Percentiles rank a stretch among this genome's conserved stretches.
Conservation (phyloP, 83 land plant species). For the Picea abies region DNA sequence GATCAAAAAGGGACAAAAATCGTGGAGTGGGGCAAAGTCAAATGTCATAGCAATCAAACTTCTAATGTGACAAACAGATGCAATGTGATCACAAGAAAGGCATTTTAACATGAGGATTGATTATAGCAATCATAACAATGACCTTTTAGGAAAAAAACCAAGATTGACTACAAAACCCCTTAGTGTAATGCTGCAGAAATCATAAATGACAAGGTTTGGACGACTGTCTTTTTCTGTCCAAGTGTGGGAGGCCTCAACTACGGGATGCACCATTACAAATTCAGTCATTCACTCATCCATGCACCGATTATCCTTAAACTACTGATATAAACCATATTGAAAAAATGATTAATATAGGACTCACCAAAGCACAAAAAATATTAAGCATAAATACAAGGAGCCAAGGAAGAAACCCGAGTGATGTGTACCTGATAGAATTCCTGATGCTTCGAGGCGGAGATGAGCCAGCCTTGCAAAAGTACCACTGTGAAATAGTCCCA, state of each 20-base stretch:
- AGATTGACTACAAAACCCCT: no score
- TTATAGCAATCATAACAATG: no score
- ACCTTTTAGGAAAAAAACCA: no score
- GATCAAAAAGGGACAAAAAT: neutral
- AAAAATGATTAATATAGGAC: neutral
- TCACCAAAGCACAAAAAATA: neutral
- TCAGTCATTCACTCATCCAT: neutral
- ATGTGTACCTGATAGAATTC: constrained; percentile 74
- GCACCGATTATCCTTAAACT: neutral
- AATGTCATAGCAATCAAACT: neutral
- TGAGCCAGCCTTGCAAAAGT: constrained; percentile 59
- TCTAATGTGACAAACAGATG: neutral
- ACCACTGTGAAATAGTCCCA: constrained; percentile 94
- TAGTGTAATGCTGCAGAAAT: no score
- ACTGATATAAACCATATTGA: neutral
- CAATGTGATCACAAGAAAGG: neutral
- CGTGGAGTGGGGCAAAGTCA: neutral
- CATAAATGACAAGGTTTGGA: no score
- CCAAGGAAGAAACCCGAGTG: neutral
- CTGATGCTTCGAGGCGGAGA: constrained; percentile 47
- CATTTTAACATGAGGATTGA: no score
- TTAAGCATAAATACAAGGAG: neutral
- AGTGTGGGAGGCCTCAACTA: no score
- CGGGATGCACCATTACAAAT: neutral
- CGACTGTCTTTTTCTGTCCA: no score